These are phyloP conservation scores for Apiospora koreana DNA, from an alignment of 2,329 filamentous ascomycete genomes.

Conservation along the genomic window DNA sequence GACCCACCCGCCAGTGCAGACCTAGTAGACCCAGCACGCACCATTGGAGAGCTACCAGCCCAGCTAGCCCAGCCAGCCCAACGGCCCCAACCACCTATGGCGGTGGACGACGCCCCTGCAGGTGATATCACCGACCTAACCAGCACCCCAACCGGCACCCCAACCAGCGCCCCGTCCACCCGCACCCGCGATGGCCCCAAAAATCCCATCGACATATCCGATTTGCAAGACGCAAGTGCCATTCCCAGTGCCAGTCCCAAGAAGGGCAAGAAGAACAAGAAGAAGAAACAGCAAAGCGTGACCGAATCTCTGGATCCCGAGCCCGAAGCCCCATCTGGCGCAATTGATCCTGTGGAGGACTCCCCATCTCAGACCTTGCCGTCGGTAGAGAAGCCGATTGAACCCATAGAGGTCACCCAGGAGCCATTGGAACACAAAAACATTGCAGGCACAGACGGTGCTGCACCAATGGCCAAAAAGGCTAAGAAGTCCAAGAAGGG, in stretches of 20 bases:
- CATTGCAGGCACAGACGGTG: background rate
- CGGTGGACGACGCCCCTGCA: constrained; percentile 15
- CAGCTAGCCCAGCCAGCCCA: too few species aligned
- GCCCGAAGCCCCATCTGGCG: constrained; percentile 9
- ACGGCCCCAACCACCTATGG: constrained; percentile 21
- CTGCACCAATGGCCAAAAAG: constrained; percentile 20
- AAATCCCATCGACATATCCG: constrained; percentile 23
- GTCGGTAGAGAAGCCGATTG: background rate
- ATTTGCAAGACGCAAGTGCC: constrained; percentile 27
- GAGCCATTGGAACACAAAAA: background rate
- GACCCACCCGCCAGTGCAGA: constrained; percentile 19
- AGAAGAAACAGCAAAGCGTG: constrained; percentile 24
- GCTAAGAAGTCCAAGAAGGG: constrained; percentile 22
- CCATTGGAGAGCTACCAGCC: constrained; percentile 21
- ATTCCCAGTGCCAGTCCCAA: constrained; percentile 30
- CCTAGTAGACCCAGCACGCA: constrained; percentile 9
- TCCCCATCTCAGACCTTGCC: constrained; percentile 10
- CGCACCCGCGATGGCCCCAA: constrained; percentile 20
- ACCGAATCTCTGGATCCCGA: constrained; percentile 18
- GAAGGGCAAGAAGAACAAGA: constrained; percentile 35
- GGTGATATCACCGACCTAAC: constrained; percentile 15
- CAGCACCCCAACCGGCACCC: constrained; percentile 19
- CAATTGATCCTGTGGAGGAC: constrained; percentile 16
- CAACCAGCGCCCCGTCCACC: constrained; percentile 20
- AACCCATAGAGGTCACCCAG: background rate